phyloP scores from a whole-genome alignment of 1,284 basidiomycete species.

The Trametes versicolor region DNA sequence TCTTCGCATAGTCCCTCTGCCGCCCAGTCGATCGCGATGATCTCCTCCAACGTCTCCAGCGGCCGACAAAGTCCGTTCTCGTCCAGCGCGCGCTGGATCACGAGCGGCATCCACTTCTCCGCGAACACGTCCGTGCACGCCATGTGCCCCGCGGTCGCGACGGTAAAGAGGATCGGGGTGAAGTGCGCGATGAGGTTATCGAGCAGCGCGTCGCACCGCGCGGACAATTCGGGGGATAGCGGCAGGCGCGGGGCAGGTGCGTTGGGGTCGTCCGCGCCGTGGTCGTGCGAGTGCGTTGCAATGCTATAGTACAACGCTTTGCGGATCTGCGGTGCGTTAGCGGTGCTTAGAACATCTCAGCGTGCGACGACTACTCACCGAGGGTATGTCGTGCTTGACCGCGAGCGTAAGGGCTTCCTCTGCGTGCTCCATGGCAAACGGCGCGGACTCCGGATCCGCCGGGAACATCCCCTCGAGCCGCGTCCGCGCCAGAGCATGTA shows the following conservation, averaged over 20 bases:
- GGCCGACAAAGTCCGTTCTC: constrained; percentile 67
- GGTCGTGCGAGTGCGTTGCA: constrained; percentile 61
- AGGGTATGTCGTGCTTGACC: constrained; percentile 51
- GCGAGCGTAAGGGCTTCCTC: constrained; percentile 63
- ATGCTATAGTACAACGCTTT: constrained; percentile 70
- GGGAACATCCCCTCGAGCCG: constrained; percentile 57
- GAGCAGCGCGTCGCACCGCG: constrained; percentile 44
- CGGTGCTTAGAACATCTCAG: background rate
- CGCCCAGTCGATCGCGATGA: constrained; percentile 68
- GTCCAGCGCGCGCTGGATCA: constrained; percentile 70
- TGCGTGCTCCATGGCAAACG: constrained; percentile 45
- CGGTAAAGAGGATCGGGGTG: constrained; percentile 76
- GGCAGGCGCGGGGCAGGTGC: constrained; percentile 28
- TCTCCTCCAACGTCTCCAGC: constrained; percentile 68
- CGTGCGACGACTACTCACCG: constrained; percentile 48
- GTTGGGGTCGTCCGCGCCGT: constrained; percentile 31
- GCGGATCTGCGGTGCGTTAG: constrained; percentile 54
- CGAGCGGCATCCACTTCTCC: constrained; percentile 72
- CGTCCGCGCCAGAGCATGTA: constrained; percentile 55
- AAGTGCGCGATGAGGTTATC: constrained; percentile 65
- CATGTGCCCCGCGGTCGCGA: constrained; percentile 74
- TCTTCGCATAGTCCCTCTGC: constrained; percentile 63
- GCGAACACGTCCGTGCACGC: constrained; percentile 75
- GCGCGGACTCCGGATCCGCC: constrained; percentile 35
- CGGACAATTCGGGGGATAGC: constrained; percentile 38